Evolutionary conservation across 2,329 filamentous ascomycete species (phyloP), one percentile per base, ranked within the genome.

Genomic region (Onygenales sp.): DNA sequence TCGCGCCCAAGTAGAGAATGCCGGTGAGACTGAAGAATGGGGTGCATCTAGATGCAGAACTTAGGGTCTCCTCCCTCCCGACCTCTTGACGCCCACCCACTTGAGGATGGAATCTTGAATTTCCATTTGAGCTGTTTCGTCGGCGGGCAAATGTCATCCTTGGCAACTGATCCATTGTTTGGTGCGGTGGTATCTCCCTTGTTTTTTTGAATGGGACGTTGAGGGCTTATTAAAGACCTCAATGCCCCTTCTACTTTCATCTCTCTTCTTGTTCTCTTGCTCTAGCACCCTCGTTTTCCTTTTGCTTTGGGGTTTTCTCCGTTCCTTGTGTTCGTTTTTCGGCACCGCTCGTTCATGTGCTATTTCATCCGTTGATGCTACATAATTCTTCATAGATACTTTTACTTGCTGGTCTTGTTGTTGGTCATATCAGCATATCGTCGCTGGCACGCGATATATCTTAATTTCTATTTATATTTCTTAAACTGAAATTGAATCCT

Each of bases 361-460:
- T 39, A 11, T 9, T 21, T 17, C 50, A 37, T 36, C 21, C 17
- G 7, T 52, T 52, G 40, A 27, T 45, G 21, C n/a, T 40, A 9
- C 43, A 46, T 52, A 33, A 43, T 49, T 34, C 33, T 42, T 53
- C 39, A 48, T 7, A 32, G 42, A 27, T 31, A 34, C 32, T 42
- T 21, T 40, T 27, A 49, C 39, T 39, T 33, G 46, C 21, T 42
- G 33, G 33, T 27, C 33, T 27, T 4, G 21, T 31, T 40, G 32
- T 47, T 46, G 17, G 17, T 17, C 7, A 32, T 27, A 31, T 47
- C 17, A 11, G 11, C 40, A 34, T 33, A 53, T 50, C 52, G 49
- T 58, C 42, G 53, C 56, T 60, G 57, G 57, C 56, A 56, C 52
- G 46, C 55, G 52, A 56, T 57, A 57, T 33, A 27, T 51, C 48